A percentile compares a stretch with the other conserved stretches of the same genome.
phyloP scores from a whole-genome alignment of 225 moss, liverwort and hornwort genomes.

The Climacium dendroides region DNA sequence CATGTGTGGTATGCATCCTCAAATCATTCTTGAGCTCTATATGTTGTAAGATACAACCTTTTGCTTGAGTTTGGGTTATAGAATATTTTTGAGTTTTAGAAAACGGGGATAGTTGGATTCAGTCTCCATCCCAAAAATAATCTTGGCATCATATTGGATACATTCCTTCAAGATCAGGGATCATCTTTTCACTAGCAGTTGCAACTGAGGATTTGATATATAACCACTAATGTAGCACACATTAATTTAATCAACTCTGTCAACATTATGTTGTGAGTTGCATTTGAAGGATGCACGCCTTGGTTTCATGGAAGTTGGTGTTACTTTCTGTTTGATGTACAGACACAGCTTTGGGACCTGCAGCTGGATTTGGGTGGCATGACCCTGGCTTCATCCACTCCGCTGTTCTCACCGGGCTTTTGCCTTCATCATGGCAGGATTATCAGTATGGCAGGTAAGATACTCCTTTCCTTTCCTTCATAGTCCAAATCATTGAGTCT shows the following conservation, averaged over 20 bases:
- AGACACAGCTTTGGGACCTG: constrained; percentile 31
- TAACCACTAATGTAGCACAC: background rate
- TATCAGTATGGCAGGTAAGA: constrained; percentile 59
- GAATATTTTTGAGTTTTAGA: background rate
- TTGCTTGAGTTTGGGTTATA: background rate
- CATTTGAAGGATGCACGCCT: no score
- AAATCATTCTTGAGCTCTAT: background rate
- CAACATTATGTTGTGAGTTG: background rate
- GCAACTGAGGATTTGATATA: no score
- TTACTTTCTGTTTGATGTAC: background rate
- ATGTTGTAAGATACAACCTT: no score
- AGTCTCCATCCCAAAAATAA: background rate
- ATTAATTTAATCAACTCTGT: background rate
- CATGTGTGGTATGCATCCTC: constrained; percentile 28
- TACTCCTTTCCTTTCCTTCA: background rate
- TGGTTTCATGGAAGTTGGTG: background rate
- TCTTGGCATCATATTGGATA: background rate
- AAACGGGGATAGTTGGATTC: background rate
- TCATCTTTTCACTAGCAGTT: background rate
- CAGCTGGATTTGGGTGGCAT: constrained; percentile 60
- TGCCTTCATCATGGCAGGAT: constrained; percentile 25
- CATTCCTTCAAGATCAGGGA: background rate
- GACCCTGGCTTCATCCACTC: constrained; percentile 71
- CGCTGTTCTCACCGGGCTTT: constrained; percentile 43
- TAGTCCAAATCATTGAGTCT: background rate